Evolutionary conservation across 306 rosid genomes (phyloP).

Genomic region (Crotalaria pallida): DNA sequence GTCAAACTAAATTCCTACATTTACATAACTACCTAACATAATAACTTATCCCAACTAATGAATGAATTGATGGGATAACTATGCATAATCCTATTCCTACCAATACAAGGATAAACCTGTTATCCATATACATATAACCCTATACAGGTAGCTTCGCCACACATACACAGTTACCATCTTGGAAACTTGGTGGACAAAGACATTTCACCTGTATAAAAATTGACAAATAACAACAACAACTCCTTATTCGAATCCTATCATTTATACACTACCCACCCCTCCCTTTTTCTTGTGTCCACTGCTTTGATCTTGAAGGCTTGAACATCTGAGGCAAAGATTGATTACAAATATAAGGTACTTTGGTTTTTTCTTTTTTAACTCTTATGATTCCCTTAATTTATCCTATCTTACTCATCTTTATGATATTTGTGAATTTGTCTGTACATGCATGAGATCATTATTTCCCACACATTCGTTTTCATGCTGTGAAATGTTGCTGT

Average conservation of each 20-base stretch:
- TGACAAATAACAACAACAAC: not conserved
- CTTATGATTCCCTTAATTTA: not conserved
- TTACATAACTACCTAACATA: no score
- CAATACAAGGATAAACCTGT: no score
- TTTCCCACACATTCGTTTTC: not conserved
- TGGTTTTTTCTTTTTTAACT: not conserved
- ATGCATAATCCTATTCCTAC: no score
- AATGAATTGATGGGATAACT: no score
- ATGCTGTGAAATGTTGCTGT: no score
- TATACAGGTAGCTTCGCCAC: no score
- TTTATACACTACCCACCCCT: not conserved
- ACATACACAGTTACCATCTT: no score
- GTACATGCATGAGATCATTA: not conserved
- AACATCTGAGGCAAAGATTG: not conserved
- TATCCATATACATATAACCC: no score
- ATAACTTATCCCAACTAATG: no score
- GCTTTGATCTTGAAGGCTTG: not conserved
- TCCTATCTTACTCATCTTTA: not conserved
- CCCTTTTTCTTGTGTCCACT: not conserved
- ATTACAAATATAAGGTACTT: slow-evolving; percentile 17
- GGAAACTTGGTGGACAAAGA: no score
- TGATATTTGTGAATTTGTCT: not conserved
- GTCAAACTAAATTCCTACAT: no score
- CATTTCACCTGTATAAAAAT: not conserved
- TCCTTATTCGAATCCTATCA: not conserved